Evolutionary conservation across 352 stramenopile genomes (phyloP), one percentile per base, ranked within the genome.

Genomic region (Phytophthora melonis): DNA sequence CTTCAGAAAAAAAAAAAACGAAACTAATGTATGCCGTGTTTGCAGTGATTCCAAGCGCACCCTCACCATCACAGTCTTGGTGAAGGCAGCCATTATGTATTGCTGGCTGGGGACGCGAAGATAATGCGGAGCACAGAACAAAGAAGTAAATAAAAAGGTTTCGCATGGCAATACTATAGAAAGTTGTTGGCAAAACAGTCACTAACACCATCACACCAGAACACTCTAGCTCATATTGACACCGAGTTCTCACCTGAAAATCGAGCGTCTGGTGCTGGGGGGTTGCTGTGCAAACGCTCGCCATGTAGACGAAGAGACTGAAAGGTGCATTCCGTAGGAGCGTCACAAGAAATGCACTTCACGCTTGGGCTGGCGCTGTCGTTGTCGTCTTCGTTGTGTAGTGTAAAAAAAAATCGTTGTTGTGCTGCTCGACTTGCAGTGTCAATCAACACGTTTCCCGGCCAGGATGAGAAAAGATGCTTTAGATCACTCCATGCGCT

Each of bases 251-350:
- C 68, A 75, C 56, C 56, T 63, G 50, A 56, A 68, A 66, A 43
- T 50, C 41, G 34, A 61, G 32, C 58, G 58, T 23, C 65, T 65
- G 23, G 34, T 54, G n/a, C 34, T 41, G 36, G n/a, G 14, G 36
- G 43, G 23, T n/a, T n/a, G 25, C 32, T 62, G 8, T 50, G 49
- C 1, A 62, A 72, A 64, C 21, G 52, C 49, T 74, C 36, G 62
- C 73, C 32, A 71, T 74, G 43, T 68, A 68, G 43, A 70, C 59
- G 62, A 78, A 78, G 60, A 70, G 54, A 71, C 41, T 36, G 56
- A 57, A 68, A 21, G 10, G 18, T 36, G 50, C 50, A 64, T 71
- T 21, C 57, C 54, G 23, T 63, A 13, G 45, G 21, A 63, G 52
- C 54, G 41, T 43, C 7, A 27, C 58, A 74, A 64, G 66, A 74